Conservation (phyloP, 179 eudicot genomes). For the Vitellaria paradoxa region DNA sequence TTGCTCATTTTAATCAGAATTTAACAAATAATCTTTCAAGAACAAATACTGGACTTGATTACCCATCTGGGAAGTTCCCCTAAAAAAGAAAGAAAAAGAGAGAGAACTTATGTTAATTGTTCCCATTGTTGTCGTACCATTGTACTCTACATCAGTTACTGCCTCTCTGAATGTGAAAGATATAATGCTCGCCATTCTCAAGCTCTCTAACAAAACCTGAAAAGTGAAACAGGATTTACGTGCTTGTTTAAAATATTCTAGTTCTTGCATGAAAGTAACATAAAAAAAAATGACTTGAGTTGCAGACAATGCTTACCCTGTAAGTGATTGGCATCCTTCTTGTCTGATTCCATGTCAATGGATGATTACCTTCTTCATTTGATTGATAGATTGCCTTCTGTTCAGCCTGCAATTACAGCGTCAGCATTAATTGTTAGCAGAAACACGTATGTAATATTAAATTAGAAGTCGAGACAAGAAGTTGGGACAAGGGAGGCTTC, state of each 20-base stretch:
- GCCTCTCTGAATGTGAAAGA: constrained; percentile 59
- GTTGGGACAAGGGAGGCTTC: not conserved
- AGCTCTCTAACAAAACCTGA: constrained; percentile 43
- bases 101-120: not conserved
- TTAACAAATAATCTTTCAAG: not conserved
- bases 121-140: constrained; percentile 29
- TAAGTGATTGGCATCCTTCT: constrained; percentile 59
- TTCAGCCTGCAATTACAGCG: constrained; percentile 41
- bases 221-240: not conserved
- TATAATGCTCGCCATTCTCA: constrained; percentile 57
- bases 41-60: not conserved
- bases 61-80: not conserved
- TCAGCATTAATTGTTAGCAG: not conserved
- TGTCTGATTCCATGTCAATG: constrained; percentile 67
- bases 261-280: not conserved
- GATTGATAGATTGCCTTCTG: constrained; percentile 41
- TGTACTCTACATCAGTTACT: constrained; percentile 50
- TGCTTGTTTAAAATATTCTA: not conserved
- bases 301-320: constrained; percentile 34
- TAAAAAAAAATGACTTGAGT: constrained; percentile 11
- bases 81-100: not conserved
- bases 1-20: not conserved
- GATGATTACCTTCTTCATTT: constrained; percentile 40
- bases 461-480: not conserved
- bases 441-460: too few species aligned